Conservation (phyloP, 208 protist genomes). For the Trypanosoma lewisi region DNA sequence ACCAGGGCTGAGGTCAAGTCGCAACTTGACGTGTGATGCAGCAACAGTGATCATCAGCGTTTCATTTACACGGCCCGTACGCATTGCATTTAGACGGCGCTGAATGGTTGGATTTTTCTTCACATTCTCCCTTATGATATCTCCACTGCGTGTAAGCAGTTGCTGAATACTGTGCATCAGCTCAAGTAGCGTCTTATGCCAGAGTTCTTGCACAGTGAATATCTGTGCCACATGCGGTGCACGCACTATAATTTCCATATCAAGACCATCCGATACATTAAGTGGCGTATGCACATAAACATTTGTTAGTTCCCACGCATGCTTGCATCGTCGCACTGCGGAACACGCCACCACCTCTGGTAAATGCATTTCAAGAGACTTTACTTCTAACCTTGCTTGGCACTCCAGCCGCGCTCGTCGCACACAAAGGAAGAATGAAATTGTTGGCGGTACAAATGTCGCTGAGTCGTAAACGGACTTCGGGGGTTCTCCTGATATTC, state of each 20-base stretch:
- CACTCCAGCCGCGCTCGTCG: conserved; percentile 65
- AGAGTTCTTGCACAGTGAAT: conserved; percentile 64
- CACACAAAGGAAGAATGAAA: conserved; percentile 46
- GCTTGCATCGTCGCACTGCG: conserved; percentile 35
- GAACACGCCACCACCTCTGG: conserved; percentile 48
- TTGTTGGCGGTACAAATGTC: conserved; percentile 7
- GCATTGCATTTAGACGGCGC: neutral
- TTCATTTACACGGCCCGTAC: conserved; percentile 2
- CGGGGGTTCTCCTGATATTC: conserved; percentile 13
- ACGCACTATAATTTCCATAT: conserved; percentile 62
- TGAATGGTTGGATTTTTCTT: conserved; percentile 9
- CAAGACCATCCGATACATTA: conserved; percentile 38
- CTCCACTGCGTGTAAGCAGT: conserved; percentile 34
- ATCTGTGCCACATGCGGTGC: conserved; percentile 72
- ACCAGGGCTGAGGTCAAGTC: conserved; percentile 72
- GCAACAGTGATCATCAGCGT: conserved; percentile 37
- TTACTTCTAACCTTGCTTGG: conserved; percentile 86
- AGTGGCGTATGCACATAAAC: conserved; percentile 53
- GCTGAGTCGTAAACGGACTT: conserved; percentile 8
- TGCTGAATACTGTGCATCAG: conserved; percentile 34
- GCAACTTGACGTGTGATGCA: conserved; percentile 39
- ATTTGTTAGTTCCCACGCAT: conserved; percentile 22
- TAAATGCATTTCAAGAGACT: conserved; percentile 76
- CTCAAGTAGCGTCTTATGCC: conserved; percentile 36
- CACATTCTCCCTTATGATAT: conserved; percentile 26